These are phyloP conservation scores for Cordyceps militaris DNA, from an alignment of 2,329 filamentous ascomycete genomes.

Conservation along the genomic window DNA sequence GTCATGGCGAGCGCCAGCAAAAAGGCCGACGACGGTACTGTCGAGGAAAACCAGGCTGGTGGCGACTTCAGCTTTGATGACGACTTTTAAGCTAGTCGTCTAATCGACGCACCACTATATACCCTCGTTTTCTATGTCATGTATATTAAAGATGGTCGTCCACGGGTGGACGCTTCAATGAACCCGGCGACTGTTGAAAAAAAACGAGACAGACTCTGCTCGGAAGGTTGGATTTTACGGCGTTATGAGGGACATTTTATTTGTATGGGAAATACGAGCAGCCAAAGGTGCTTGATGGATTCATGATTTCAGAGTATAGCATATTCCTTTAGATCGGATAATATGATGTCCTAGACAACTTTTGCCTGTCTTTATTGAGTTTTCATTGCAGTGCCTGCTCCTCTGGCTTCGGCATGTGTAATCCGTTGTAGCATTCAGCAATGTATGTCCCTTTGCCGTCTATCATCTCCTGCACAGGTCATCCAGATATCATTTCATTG, in stretches of 20 bases:
- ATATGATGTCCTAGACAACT: slow-evolving; percentile 5
- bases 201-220: slow-evolving; percentile 3
- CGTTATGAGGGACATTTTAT: slow-evolving; percentile 8
- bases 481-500: not conserved
- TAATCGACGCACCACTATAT: slow-evolving; percentile 15
- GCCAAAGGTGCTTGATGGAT: slow-evolving; percentile 3
- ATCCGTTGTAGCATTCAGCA: not conserved
- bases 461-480: not conserved
- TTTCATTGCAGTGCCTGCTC: too few species aligned
- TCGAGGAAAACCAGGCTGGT: slow-evolving; percentile 50
- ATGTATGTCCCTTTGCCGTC: not conserved
- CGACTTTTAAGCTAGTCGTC: slow-evolving; percentile 66
- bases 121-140: slow-evolving; percentile 14
- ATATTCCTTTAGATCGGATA: slow-evolving; percentile 5
- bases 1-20: slow-evolving; percentile 92
- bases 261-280: slow-evolving; percentile 3
- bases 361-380: not conserved
- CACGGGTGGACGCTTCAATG: slow-evolving; percentile 11
- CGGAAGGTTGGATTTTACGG: slow-evolving; percentile 6
- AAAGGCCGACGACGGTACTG: slow-evolving; percentile 43
- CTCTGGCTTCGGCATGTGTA: too few species aligned
- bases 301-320: slow-evolving; percentile 16
- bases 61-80: slow-evolving; percentile 93
- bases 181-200: slow-evolving; percentile 3
- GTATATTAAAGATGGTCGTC: slow-evolving; percentile 12